A percentile compares a stretch with the other conserved stretches of the same genome.
These are phyloP conservation scores for Polytrichum commune DNA, from an alignment of 225 moss, liverwort and hornwort genomes.

Conservation along the genomic window DNA sequence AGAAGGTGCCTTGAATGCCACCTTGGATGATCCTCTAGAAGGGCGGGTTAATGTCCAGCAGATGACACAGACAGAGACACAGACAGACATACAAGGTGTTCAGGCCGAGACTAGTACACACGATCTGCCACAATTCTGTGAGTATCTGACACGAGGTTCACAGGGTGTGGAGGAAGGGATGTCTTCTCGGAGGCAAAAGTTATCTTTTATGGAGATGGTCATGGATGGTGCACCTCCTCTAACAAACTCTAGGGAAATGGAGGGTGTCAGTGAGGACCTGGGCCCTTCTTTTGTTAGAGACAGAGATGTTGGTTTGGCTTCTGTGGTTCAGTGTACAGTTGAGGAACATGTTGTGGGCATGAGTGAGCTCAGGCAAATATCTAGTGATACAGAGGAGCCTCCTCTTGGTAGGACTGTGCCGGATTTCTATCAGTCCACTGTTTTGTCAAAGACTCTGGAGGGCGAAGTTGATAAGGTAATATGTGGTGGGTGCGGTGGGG, in stretches of 20 bases:
- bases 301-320: neutral
- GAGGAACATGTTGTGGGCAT: conserved; percentile 1
- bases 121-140: neutral
- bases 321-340: neutral
- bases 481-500: neutral
- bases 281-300: neutral
- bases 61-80: conserved; percentile 14
- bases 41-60: conserved; percentile 2
- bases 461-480: conserved; percentile 2
- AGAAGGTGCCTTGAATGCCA: conserved; percentile 37
- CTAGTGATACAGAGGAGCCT: neutral
- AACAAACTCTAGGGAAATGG: neutral
- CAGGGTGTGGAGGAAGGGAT: neutral
- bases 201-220: neutral
- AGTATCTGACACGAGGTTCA: too few species aligned
- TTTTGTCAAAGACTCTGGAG: neutral
- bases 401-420: neutral
- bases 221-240: neutral
- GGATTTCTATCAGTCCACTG: neutral
- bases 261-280: neutral
- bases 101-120: conserved; percentile 4
- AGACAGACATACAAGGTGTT: neutral
- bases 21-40: conserved; percentile 5
- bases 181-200: neutral
- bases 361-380: neutral